These are phyloP conservation scores for Fusarium pseudonygamai DNA, from an alignment of 2,329 filamentous ascomycete species.

Conservation along the genomic window DNA sequence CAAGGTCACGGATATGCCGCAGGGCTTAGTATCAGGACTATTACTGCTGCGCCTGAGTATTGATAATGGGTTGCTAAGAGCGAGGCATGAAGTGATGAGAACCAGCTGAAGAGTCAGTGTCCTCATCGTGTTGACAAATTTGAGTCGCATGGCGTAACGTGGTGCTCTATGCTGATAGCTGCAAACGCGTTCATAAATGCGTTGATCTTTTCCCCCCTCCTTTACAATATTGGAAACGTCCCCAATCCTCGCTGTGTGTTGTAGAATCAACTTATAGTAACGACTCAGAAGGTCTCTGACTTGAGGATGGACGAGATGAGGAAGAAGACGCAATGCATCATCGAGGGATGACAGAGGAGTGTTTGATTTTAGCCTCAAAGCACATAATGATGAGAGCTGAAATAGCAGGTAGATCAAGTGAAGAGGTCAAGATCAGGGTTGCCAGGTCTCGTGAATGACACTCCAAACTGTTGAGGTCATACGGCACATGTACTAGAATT, in stretches of 20 bases:
- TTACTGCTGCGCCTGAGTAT: conserved; percentile 11
- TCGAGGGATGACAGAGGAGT: conserved; percentile 3
- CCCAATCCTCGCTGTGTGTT: neutral
- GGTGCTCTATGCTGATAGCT: neutral
- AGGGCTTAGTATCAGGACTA: conserved; percentile 48
- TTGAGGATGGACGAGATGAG: neutral
- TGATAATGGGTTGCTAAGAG: conserved; percentile 15
- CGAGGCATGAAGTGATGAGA: conserved; percentile 20
- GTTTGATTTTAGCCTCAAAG: neutral
- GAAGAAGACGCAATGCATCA: neutral
- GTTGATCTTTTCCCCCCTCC: too few species aligned
- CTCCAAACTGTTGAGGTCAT: conserved; percentile 39
- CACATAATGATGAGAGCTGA: neutral
- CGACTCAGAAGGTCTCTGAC: neutral
- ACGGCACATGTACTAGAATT: conserved; percentile 9
- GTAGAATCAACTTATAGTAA: neutral
- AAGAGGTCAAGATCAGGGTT: conserved; percentile 30
- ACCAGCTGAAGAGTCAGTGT: conserved; percentile 33
- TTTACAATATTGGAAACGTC: neutral
- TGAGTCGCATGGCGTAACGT: conserved; percentile 20
- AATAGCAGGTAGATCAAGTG: conserved; percentile 20
- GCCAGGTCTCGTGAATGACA: conserved; percentile 37
- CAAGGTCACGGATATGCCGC: conserved; percentile 55
- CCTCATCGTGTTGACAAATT: neutral
- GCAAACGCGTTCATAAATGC: neutral